Evolutionary conservation across 352 stramenopile genomes (phyloP), one percentile per base, ranked within the genome.

Genomic region (Phytophthora nicotianae): DNA sequence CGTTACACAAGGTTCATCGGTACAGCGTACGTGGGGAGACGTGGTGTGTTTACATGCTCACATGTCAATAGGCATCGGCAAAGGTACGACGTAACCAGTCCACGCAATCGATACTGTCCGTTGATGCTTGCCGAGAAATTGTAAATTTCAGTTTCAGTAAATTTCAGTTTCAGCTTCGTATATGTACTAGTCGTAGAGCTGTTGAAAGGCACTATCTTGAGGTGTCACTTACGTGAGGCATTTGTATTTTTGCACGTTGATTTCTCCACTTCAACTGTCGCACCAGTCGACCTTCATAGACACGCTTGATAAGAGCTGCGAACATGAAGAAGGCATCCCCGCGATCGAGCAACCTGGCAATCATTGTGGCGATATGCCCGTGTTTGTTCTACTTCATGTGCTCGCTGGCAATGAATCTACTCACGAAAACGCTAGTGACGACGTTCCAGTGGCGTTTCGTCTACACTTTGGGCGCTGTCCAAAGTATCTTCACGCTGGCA

Each of bases 371-470:
- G 54, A 60, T 89, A 19, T 89, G 80, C 78, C 83, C 83, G 11
- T 91, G 83, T 50, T 70, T 67, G 23, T 77, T 81, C 53, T 91
- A 91, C 65, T 77, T 91, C 24, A 41, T 69, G 23, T 89, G 80
- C 65, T 86, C 83, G 11, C 79, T 90, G 45, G 62, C 70, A 29
- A 91, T 91, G 83, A 91, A 90, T 61, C 77, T 91, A 65, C 78
- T 91, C 48, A 89, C 83, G 29, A 91, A 91, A 64, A 72, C 75
- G 50, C 65, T 91, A 23, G 49, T 91, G 58, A 88, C 83, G 43
- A 74, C 66, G 37, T 89, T 81, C 65, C 57, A 58, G n/a, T 91
- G 80, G 80, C 70, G 45, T 42, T 72, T 70, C 46, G 77, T 90
- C 38, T 89, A 85, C 73, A 55, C 83, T 23, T 68, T 91, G 24